Evolutionary conservation across 345 rosid species (phyloP).

Genomic region (Reutealis trisperma): DNA sequence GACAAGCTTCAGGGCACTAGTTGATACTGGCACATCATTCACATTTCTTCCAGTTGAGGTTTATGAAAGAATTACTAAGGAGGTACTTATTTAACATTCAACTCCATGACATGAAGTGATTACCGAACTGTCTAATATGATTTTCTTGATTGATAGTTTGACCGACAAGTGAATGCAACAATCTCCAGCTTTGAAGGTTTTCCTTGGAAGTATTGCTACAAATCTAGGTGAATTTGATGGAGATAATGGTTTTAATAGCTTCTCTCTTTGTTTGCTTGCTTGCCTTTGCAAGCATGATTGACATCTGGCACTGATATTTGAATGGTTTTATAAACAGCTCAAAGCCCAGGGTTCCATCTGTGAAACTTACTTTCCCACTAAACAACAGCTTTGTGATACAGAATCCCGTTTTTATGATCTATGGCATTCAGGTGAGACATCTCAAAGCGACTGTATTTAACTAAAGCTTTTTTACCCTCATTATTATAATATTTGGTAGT

Average conservation of each 20-base stretch:
- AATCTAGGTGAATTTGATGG: conserved; percentile 55
- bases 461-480: background rate
- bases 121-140: conserved; percentile 15
- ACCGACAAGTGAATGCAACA: conserved; percentile 57
- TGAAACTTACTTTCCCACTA: conserved; percentile 61
- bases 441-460: background rate
- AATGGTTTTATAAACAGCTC: conserved; percentile 40
- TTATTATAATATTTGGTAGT: background rate
- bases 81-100: conserved; percentile 42
- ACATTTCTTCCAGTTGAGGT: conserved; percentile 66
- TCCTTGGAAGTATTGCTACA: conserved; percentile 79
- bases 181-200: conserved; percentile 44
- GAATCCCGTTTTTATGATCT: conserved; percentile 64
- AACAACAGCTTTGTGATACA: conserved; percentile 73
- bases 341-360: conserved; percentile 56
- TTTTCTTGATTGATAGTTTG: conserved; percentile 45
- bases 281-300: background rate
- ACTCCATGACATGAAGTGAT: background rate
- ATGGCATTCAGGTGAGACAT: conserved; percentile 60
- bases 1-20: conserved; percentile 53
- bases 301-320: background rate
- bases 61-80: conserved; percentile 51
- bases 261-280: background rate
- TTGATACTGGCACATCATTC: conserved; percentile 91
- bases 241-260: conserved; percentile 4